phyloP scores from a whole-genome alignment of 176 grass and related monocot genomes.

The Alloteropsis semialata region DNA sequence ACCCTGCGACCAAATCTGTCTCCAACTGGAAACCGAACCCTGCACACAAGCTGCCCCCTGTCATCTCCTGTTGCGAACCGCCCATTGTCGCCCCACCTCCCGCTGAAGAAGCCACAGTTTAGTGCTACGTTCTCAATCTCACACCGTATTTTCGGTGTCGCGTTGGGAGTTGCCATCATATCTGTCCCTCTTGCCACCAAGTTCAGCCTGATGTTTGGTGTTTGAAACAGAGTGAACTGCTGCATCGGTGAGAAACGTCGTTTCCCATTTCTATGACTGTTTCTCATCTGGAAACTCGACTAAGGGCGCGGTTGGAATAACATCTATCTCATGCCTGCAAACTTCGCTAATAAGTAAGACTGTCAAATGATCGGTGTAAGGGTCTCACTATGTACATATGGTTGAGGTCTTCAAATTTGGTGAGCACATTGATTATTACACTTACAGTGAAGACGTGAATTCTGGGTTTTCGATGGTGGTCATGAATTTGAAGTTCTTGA shows the following conservation, averaged over 20 bases:
- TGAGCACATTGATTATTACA: background rate
- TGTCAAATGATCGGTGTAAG: background rate
- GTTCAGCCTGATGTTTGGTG: slow-evolving; percentile 56
- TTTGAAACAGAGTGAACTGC: slow-evolving; percentile 47
- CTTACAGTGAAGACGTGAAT: background rate
- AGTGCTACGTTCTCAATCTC: slow-evolving; percentile 78
- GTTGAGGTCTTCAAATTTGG: background rate
- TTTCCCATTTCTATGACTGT: slow-evolving; percentile 1
- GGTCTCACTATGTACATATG: background rate
- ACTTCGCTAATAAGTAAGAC: slow-evolving; percentile 27
- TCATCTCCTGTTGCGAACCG: slow-evolving; percentile 54
- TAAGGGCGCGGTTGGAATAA: slow-evolving; percentile 30
- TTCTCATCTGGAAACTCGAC: slow-evolving; percentile 8
- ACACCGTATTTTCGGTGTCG: slow-evolving; percentile 67
- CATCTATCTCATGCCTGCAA: background rate
- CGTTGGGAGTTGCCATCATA: slow-evolving; percentile 53
- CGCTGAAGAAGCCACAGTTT: slow-evolving; percentile 80
- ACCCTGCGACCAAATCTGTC: slow-evolving; percentile 15
- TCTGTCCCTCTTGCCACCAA: slow-evolving; percentile 58
- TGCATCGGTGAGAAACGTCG: background rate
- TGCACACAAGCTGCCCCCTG: slow-evolving; percentile 48
- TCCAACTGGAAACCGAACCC: slow-evolving; percentile 23
- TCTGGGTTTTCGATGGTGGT: background rate
- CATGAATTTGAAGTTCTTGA: background rate
- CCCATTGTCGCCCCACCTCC: slow-evolving; percentile 77